Evolutionary conservation across 495 filamentous ascomycete species (phyloP), one percentile per base, ranked within the genome.

Genomic region (Xylaria bambusicola): DNA sequence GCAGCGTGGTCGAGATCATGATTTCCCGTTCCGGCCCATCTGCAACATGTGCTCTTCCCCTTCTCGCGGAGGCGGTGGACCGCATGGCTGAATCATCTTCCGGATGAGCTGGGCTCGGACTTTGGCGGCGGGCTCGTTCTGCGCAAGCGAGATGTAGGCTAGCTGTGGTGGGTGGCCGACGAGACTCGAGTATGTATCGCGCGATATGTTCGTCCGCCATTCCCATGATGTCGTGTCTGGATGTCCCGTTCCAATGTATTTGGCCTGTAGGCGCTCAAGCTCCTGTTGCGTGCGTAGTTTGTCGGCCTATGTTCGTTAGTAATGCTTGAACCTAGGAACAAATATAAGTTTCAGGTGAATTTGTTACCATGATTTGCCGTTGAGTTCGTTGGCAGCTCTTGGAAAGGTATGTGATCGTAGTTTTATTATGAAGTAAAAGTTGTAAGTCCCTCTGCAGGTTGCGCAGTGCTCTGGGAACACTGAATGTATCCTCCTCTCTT

Each of bases 231-330:
- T 97, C 8, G 95, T 98, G 77, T 99, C 94, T 50, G 94, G 91
- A 75, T 97, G 93, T n/a, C 95, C 95, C 10, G 93, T 98, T 70
- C 94, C 94, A 68, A 98, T 79, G 78, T 94, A 95, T 49, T 92
- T 92, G 65, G 91, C 84, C 75, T 98, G 94, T 10, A 98, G 89
- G 61, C 89, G 84, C 76, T 98, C 95, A 66, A 99, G 93, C 69
- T 98, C 94, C 75, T 98, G 95, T 58, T 93, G 88, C 13, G 92
- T 92, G 72, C 95, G 92, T 61, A 98, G 89, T 79, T 98, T 98
- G 82, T 98, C 94, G 66, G 94, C 94, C 94, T 83, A 33, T 52
- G 26, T 31, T 26, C 44, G 21, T 62, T 46, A 62, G 45, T 45
- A 20, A 44, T 23, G 48, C 3, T 38, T 18, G 21, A 13, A 5